Evolutionary conservation across 306 rosid species (phyloP).

Genomic region (Prunus padus): DNA sequence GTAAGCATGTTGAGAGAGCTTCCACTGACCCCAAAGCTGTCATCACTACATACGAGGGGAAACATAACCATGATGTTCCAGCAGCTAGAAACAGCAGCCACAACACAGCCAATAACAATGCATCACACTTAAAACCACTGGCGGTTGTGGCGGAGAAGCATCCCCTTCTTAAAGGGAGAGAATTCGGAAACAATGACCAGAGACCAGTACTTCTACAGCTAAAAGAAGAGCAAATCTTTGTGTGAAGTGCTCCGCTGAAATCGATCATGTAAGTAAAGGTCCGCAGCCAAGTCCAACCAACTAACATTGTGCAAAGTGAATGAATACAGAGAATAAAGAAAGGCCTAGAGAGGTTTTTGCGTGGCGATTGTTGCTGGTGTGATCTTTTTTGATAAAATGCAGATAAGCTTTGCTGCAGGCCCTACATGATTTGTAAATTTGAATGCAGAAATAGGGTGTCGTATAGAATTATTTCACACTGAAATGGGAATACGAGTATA

Average conservation of each 20-base stretch:
- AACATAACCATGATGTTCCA: conserved; percentile 87
- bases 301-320: conserved; percentile 40
- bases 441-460: conserved; percentile 40
- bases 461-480: conserved; percentile 35
- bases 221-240: conserved; percentile 71
- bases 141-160: conserved; percentile 49
- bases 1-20: conserved; percentile 96
- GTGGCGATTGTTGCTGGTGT: conserved; percentile 33
- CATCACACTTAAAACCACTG: conserved; percentile 46
- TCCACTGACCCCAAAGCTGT: conserved; percentile 89
- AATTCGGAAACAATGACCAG: conserved; percentile 55
- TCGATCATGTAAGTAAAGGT: conserved; percentile 18
- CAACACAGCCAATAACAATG: conserved; percentile 51
- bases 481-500: conserved; percentile 24
- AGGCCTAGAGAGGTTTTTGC: conserved; percentile 34
- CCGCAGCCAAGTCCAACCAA: conserved; percentile 32
- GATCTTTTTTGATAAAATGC: conserved; percentile 15
- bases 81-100: conserved; percentile 95
- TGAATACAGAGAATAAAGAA: conserved; percentile 34
- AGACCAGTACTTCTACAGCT: conserved; percentile 64
- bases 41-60: conserved; percentile 86
- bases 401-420: conserved; percentile 38
- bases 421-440: conserved; percentile 44
- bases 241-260: conserved; percentile 25
- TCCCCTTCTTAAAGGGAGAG: conserved; percentile 52